These are phyloP conservation scores for Peniophora sp. DNA, from an alignment of 1,284 basidiomycete genomes.

Conservation along the genomic window DNA sequence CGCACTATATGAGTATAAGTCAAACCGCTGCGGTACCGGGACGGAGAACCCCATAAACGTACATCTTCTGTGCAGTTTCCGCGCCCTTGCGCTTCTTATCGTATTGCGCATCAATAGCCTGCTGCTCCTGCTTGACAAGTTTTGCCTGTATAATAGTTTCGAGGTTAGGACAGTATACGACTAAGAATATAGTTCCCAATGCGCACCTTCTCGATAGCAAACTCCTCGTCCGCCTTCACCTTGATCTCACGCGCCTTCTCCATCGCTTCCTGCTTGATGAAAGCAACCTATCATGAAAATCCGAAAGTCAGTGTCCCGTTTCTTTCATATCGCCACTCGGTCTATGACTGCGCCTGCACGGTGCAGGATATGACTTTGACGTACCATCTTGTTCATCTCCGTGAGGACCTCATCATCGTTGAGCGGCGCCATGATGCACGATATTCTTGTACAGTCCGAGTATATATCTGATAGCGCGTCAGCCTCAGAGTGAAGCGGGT, in stretches of 20 bases:
- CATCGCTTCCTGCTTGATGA: slow-evolving; percentile 94
- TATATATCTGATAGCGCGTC: no score
- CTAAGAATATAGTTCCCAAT: not conserved
- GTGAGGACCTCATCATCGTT: slow-evolving; percentile 95
- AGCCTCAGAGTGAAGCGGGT: no score
- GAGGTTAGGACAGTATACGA: not conserved
- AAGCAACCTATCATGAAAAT: slow-evolving; percentile 64
- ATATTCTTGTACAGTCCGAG: no score
- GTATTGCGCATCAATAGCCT: slow-evolving; percentile 84
- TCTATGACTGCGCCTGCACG: not conserved
- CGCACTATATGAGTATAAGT: slow-evolving; percentile 44
- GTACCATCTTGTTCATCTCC: slow-evolving; percentile 99
- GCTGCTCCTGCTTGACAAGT: slow-evolving; percentile 90
- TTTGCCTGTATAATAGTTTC: slow-evolving; percentile 57
- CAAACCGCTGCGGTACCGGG: not conserved
- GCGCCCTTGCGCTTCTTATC: slow-evolving; percentile 93
- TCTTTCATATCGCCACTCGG: not conserved
- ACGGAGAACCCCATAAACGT: slow-evolving; percentile 21
- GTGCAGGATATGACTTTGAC: not conserved
- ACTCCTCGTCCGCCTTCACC: slow-evolving; percentile 96
- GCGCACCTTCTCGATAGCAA: slow-evolving; percentile 89
- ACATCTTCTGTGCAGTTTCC: slow-evolving; percentile 95
- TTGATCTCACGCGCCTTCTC: slow-evolving; percentile 96
- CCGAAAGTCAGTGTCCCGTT: not conserved
- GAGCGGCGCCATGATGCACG: slow-evolving; percentile 55